Evolutionary conservation across 345 rosid genomes (phyloP), one percentile per base, ranked within the genome.

Genomic region (Microcos paniculata): DNA sequence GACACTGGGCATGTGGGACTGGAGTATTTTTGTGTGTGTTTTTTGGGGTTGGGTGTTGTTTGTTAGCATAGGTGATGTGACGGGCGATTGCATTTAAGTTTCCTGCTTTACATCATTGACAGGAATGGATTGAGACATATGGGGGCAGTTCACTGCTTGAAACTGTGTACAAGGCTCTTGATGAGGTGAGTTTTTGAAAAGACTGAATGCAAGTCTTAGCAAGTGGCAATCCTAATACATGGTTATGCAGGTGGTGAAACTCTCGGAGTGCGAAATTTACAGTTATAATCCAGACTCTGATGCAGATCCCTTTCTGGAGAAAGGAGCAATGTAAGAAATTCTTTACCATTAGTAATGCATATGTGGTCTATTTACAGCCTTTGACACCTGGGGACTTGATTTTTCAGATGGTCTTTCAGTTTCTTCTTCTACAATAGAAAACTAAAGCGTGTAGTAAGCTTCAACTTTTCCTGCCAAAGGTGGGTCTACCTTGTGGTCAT

Each of bases 381-480:
- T 28, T 49, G 65, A 45, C 35, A 52, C 49, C 59, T 74, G 42
- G 21, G 13, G 40, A 55, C 30, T 70, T 53, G 59, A 69, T 28
- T 77, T 24, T 77, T 49, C 91, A 94, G 98, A 84, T 94, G 98
- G 98, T 91, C 97, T 26, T 95, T 95, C 87, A 86, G 82, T 81
- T 95, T 91, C 94, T 90, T 95, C 80, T 91, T 94, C 88, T 94
- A 94, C 84, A 94, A 94, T 74, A 83, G 98, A 49, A 95, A 95
- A 82, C 90, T 84, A 77, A 93, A 91, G 89, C 94, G 98, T 13
- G 93, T 95, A 14, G 94, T 88, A 45, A 89, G 94, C 75, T 87
- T 89, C 77, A 92, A 86, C n/a, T 90, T 89, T 85, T 82, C 89
- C 84, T 93, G 99, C 80, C 31, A 87, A 72, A 93, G 98, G 98